Conservation (phyloP, 306 rosid species). For the Pyrus pyrifolia region DNA sequence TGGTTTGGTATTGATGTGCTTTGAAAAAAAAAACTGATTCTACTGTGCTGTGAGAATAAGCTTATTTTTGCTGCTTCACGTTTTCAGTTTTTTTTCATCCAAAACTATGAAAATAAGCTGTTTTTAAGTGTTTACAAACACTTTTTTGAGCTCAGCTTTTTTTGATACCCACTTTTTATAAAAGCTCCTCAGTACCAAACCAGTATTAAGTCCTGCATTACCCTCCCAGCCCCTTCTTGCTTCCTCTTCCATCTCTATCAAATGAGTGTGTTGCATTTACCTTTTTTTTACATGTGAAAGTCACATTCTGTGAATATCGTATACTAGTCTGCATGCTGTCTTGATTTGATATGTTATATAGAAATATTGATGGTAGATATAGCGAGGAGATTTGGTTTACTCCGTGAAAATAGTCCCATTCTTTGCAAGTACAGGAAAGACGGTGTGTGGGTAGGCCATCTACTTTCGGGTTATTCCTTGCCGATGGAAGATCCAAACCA, state of each 20-base stretch:
- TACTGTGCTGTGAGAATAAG: too few relatives aligned
- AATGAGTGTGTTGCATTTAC: not conserved
- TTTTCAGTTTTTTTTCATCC: too few relatives aligned
- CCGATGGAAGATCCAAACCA: constrained; percentile 94
- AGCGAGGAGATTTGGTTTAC: not conserved
- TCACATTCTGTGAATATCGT: not conserved
- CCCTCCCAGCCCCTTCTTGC: too few relatives aligned
- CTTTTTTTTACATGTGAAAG: not conserved
- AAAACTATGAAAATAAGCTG: too few relatives aligned
- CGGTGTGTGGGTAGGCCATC: constrained; percentile 96
- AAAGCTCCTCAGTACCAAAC: too few relatives aligned
- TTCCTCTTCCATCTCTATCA: not conserved
- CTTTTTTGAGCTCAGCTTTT: too few relatives aligned
- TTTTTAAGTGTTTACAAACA: too few relatives aligned
- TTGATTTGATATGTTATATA: not conserved
- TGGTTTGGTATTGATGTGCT: too few relatives aligned
- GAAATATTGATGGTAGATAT: not conserved
- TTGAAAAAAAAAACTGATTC: too few relatives aligned
- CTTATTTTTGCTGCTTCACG: too few relatives aligned
- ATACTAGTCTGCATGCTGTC: not conserved
- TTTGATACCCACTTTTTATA: too few relatives aligned
- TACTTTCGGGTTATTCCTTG: constrained; percentile 84
- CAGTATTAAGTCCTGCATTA: too few relatives aligned
- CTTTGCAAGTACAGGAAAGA: constrained; percentile 53
- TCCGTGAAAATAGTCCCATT: not conserved